Evolutionary conservation across 768 basidiomycete species (phyloP).

Genomic region (Rhodotorula paludigena): DNA sequence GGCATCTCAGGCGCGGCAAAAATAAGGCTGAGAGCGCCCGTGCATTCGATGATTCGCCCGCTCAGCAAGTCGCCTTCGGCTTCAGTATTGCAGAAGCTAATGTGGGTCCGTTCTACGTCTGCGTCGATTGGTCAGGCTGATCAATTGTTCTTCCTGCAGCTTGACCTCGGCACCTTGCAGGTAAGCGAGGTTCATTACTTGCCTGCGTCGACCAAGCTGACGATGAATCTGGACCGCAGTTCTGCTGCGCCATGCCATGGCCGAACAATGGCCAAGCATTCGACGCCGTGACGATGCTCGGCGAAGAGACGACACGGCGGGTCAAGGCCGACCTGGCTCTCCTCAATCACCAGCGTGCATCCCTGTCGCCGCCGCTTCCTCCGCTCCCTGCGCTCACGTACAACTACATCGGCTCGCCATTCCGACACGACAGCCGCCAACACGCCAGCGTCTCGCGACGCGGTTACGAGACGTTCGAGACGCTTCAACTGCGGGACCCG

Average conservation of each 20-base stretch:
- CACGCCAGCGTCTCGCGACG: neutral
- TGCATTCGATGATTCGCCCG: neutral
- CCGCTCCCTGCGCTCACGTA: neutral
- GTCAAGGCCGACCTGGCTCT: neutral
- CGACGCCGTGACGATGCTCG: constrained; percentile 3
- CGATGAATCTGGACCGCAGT: neutral
- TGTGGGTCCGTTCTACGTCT: neutral
- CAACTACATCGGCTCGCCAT: constrained; percentile 2
- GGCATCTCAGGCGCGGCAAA: neutral
- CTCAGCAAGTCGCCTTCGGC: neutral
- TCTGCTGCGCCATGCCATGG: constrained; percentile 13
- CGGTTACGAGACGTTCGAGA: neutral
- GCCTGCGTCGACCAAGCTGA: neutral
- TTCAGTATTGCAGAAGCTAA: neutral
- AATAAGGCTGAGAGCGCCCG: neutral
- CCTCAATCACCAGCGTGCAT: neutral
- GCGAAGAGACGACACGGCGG: neutral
- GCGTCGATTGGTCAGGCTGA: neutral
- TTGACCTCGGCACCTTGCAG: neutral
- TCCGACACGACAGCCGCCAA: neutral
- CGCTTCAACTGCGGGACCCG: neutral
- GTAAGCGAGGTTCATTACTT: neutral
- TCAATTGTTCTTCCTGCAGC: neutral
- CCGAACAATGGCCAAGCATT: constrained; percentile 5
- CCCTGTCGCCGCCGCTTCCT: neutral